phyloP scores from a whole-genome alignment of 768 basidiomycete species.

The Boletus subcaerulescens region DNA sequence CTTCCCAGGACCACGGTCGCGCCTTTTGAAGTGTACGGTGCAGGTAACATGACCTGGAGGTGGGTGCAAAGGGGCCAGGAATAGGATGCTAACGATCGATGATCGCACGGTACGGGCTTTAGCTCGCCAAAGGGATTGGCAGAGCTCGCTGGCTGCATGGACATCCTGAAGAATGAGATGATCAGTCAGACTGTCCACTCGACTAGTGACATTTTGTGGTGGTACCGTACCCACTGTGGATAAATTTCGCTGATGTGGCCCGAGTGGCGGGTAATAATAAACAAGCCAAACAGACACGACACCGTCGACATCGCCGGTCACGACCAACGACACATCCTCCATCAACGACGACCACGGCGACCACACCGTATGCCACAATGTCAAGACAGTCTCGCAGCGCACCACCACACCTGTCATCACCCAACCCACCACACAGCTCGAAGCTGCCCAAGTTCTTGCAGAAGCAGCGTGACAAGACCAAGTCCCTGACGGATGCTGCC shows the following conservation, averaged over 20 bases:
- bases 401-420: slow-evolving; percentile 41
- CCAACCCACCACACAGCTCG: slow-evolving; percentile 41
- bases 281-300: slow-evolving; percentile 27
- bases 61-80: background rate
- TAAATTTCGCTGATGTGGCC: slow-evolving; percentile 16
- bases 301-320: slow-evolving; percentile 15
- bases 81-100: background rate
- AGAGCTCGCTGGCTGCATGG: background rate
- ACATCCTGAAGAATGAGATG: background rate
- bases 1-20: background rate
- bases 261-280: slow-evolving; percentile 15
- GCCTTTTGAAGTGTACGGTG: background rate
- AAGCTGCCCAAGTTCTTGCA: slow-evolving; percentile 70
- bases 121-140: background rate
- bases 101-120: no score
- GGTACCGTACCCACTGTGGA: slow-evolving; percentile 4
- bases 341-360: slow-evolving; percentile 7
- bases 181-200: background rate
- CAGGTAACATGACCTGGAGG: background rate
- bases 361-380: slow-evolving; percentile 32
- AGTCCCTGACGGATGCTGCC: slow-evolving; percentile 44
- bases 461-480: slow-evolving; percentile 63
- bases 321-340: slow-evolving; percentile 14
- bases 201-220: background rate
- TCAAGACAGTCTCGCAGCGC: slow-evolving; percentile 46